phyloP scores from a whole-genome alignment of 805 yeast genomes.

The Saturnispora zaruensis region DNA sequence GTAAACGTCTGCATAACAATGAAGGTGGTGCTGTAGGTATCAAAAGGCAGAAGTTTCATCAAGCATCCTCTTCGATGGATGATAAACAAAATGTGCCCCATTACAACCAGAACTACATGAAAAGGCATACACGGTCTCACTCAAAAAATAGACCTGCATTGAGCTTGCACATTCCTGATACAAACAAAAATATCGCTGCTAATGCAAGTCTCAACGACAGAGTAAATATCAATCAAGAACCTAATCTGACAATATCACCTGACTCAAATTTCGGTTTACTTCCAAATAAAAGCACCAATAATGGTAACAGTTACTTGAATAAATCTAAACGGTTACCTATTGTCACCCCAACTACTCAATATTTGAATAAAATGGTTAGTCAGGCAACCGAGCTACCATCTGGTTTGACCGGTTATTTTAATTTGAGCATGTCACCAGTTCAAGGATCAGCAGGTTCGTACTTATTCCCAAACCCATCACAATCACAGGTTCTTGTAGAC shows the following conservation, averaged over 20 bases:
- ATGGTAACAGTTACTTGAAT: neutral
- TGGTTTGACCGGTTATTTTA: conserved; percentile 21
- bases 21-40: neutral
- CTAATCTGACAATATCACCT: neutral
- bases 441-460: conserved; percentile 16
- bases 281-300: neutral
- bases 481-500: neutral
- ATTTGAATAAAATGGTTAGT: conserved; percentile 4
- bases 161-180: conserved; percentile 53
- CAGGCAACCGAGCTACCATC: conserved; percentile 8
- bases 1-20: neutral
- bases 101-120: conserved; percentile 1
- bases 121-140: conserved; percentile 4
- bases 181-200: neutral
- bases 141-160: conserved; percentile 41
- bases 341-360: conserved; percentile 16
- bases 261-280: conserved; percentile 8
- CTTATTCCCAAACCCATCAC: conserved; percentile 18
- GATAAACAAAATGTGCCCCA: neutral
- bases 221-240: neutral
- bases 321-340: conserved; percentile 1
- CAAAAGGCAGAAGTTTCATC: neutral
- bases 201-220: neutral
- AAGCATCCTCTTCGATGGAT: neutral
- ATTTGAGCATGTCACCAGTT: conserved; percentile 28